Percentiles rank a stretch among this genome's conserved stretches.
Evolutionary conservation across 805 yeast genomes (phyloP).

Genomic region (Komagataella pastoris): DNA sequence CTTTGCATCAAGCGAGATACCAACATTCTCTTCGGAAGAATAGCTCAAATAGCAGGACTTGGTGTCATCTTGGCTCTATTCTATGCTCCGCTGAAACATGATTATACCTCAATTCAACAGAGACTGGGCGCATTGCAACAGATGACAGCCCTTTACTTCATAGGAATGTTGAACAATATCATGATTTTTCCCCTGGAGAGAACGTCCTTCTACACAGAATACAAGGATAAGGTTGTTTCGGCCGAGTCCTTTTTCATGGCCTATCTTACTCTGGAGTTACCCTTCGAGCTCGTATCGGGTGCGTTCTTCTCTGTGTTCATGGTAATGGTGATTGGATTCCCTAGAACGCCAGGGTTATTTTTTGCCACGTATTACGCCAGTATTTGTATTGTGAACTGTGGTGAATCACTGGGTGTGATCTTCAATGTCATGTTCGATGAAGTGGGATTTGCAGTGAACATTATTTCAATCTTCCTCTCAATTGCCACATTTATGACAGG

Average conservation of each 20-base stretch:
- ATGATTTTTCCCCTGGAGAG: constrained; percentile 66
- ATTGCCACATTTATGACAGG: constrained; percentile 80
- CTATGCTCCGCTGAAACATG: constrained; percentile 44
- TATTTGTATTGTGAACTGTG: constrained; percentile 49
- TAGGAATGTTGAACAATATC: constrained; percentile 70
- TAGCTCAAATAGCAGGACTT: constrained; percentile 49
- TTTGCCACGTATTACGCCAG: constrained; percentile 48
- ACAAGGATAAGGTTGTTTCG: constrained; percentile 59
- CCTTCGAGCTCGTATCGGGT: constrained; percentile 49
- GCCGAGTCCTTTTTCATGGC: constrained; percentile 46
- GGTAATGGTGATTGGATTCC: constrained; percentile 63
- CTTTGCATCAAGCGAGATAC: constrained; percentile 32
- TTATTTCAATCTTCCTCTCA: constrained; percentile 52
- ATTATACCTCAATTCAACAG: constrained; percentile 41
- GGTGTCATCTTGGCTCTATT: constrained; percentile 56
- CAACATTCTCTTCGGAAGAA: constrained; percentile 51
- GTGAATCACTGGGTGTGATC: constrained; percentile 76
- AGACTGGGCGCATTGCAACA: constrained; percentile 71
- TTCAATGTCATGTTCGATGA: constrained; percentile 64
- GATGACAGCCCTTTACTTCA: constrained; percentile 56
- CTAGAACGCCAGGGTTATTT: constrained; percentile 51
- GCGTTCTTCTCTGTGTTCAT: constrained; percentile 45
- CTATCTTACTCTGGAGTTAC: constrained; percentile 52
- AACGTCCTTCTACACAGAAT: constrained; percentile 67
- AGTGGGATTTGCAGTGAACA: constrained; percentile 69